Base-by-base conservation (phyloP, 1,284 basidiomycete genomes). In the Erythrobasidium hasegawianum region DNA sequence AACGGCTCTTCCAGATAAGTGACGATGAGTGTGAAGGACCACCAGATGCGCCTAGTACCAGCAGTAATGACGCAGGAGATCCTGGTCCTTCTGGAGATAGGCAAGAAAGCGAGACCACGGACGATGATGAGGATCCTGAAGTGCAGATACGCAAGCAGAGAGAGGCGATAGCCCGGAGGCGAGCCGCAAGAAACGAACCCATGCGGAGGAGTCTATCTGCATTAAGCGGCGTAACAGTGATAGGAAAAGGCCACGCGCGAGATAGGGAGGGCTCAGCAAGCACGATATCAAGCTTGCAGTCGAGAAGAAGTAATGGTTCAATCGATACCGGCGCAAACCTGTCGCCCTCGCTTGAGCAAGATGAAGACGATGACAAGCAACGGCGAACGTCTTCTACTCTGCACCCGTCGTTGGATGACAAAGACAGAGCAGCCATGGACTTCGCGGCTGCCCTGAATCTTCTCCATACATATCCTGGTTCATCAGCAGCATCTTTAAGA, bases 171-270 rank as follows among this genome's bases (percentile, higher is more conserved):
- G 22, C 16, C n/a, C 61, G 54, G 14, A 26, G 38, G 10, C 41
- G 62, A 40, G 55, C 55, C 22, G 62, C 47, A n/a, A 55, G 62
- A 1, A 24, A 40, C n/a, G 56, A 57, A 24, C 62, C 62, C 10
- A 58, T 58, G 11, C 41, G 62, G 14, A 50, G 43, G 26, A 55
- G 50, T 14, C 57, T 65, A 1, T 55, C 50, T 38, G 62, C 62
- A 22, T 16, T 65, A n/a, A 65, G 62, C 43, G 62, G 62, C 13
- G 62, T 65, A 16, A 65, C 62, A 14, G 55, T 65, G n/a, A 65
- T 65, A 22, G 62, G 62, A 8, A 57, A 52, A 58, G 62, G 62
- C 7, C 45, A 52, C 45, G 45, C 45, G 18, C 41, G 62, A 5
- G 62, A 65, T 38, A 57, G 56, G 16, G 53, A 58, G 27, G 62